Evolutionary conservation across 768 basidiomycete genomes (phyloP), one percentile per base, ranked within the genome.

Genomic region (Lactarius akahatsu): DNA sequence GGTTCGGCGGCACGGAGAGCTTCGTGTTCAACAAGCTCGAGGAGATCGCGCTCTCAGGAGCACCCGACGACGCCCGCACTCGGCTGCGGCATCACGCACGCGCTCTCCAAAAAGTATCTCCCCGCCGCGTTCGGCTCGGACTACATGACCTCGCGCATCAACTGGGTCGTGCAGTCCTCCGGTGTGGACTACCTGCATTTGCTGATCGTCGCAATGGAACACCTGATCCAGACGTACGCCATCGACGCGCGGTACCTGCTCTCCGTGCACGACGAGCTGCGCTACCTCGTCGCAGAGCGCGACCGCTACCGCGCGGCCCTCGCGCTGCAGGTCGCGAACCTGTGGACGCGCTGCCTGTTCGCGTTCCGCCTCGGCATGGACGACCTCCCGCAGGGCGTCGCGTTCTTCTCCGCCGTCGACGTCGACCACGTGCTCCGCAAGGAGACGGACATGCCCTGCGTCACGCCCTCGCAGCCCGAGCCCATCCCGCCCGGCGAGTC

Each of bases 121-220:
- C 90, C 91, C 0, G 85, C 85, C 40, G 85, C 83, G 64, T 92
- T 94, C 67, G 92, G 91, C 15, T 77, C 88, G 0, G 92, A 96
- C 69, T 98, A 92, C 76, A 89, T 98, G 83, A 90, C 97, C 0
- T 97, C 94, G 7, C 86, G 97, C 52, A 96, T 98, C 79, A 99
- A 99, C 74, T 98, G 97, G 97, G 97, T 96, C 58, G 97, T 98
- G 7, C 97, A 98, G 73, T 98, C 96, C 4, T 97, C 95, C 0
- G 97, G 96, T 4, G 96, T 98, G 52, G 97, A 98, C 76, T 98
- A 99, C 74, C 88, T 98, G 10, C 97, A 99, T 73, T 86, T 99
- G 45, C 85, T 98, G 66, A 94, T 99, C 72, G 93, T 96, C 57
- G 85, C 94, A 6, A 98, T 98, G 96, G 86, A 94, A 67, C 83